Evolutionary conservation across 495 filamentous ascomycete genomes (phyloP).

Genomic region (Neurospora sp.): DNA sequence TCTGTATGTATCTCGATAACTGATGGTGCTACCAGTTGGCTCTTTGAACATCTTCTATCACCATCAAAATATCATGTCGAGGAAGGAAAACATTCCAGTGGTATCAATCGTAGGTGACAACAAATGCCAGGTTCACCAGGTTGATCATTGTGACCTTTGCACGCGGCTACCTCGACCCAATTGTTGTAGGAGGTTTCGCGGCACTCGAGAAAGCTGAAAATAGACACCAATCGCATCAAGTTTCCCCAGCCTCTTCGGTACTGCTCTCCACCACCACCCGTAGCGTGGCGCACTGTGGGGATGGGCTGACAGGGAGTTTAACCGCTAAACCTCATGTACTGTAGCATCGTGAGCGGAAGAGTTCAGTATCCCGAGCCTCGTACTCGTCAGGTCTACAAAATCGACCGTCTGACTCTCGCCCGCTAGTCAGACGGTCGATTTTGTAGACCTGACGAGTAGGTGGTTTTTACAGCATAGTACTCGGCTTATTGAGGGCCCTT

Average conservation of each 20-base stretch:
- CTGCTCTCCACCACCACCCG: not conserved
- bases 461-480: not conserved
- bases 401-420: too few species aligned
- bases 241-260: not conserved
- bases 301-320: not conserved
- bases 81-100: not conserved
- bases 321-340: not conserved
- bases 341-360: not conserved
- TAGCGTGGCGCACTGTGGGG: not conserved
- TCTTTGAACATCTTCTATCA: not conserved
- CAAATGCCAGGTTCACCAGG: not conserved
- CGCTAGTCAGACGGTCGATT: too few species aligned
- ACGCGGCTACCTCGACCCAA: not conserved
- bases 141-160: not conserved
- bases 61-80: not conserved
- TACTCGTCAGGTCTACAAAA: too few species aligned
- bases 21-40: not conserved
- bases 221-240: constrained; percentile 2
- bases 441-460: too few species aligned
- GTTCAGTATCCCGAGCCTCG: not conserved
- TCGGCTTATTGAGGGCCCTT: not conserved
- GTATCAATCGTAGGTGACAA: not conserved
- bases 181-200: not conserved
- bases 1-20: not conserved
- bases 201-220: constrained; percentile 1